Conservation (phyloP, 2,329 filamentous ascomycete species). For the Biscogniauxia mediterranea region DNA sequence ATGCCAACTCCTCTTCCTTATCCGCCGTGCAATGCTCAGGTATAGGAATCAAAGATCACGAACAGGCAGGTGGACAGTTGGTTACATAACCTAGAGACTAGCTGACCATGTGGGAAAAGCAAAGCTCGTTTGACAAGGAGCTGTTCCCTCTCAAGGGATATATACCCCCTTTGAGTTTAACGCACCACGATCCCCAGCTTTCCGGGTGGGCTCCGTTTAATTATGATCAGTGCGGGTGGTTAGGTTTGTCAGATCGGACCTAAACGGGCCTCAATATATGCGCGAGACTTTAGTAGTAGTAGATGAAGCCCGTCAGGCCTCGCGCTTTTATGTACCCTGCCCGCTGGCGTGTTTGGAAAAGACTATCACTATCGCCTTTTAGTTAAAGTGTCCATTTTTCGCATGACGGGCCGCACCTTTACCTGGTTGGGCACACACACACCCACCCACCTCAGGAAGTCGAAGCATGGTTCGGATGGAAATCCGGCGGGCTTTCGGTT, state of each 20-base stretch:
- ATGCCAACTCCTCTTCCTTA: neutral
- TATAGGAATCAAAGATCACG: no score
- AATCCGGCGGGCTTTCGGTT: neutral
- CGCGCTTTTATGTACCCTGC: neutral
- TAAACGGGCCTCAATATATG: neutral
- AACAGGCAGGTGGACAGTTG: no score
- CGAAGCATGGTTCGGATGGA: neutral
- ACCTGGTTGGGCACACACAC: neutral
- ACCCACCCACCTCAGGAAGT: neutral
- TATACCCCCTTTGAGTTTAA: neutral
- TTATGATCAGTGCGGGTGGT: neutral
- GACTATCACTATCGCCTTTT: neutral
- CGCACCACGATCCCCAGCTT: neutral
- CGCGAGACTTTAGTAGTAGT: neutral
- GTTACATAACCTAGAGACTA: no score
- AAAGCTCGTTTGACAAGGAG: neutral
- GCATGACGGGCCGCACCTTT: neutral
- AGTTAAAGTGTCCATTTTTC: neutral
- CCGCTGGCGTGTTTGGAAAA: neutral
- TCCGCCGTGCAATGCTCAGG: no score
- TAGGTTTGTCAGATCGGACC: neutral
- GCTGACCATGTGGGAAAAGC: neutral
- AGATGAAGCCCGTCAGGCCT: neutral
- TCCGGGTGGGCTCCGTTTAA: neutral
- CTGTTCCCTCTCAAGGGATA: neutral